Conservation (phyloP, 441 rosid genomes). For the Pelargonium fulgidum region DNA sequence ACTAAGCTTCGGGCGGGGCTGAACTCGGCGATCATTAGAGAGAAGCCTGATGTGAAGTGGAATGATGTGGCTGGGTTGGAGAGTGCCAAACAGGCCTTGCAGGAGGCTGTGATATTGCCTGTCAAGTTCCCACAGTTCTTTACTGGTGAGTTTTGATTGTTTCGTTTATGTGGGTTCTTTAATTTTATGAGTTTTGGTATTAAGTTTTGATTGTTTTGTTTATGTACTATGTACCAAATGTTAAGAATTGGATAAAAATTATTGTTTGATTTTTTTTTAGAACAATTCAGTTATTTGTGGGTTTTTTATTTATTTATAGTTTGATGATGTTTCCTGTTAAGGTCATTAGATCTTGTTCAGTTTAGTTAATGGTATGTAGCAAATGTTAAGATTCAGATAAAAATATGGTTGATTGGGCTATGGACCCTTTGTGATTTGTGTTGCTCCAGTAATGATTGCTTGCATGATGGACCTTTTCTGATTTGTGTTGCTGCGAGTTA, state of each 20-base stretch:
- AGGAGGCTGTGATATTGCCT: slow-evolving; percentile 91
- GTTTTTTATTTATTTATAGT: neutral
- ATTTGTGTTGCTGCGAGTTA: neutral
- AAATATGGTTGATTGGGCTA: too few relatives aligned
- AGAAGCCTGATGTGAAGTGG: slow-evolving; percentile 78
- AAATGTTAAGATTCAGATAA: neutral
- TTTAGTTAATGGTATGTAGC: too few relatives aligned
- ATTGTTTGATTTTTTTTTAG: neutral
- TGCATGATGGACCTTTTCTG: neutral
- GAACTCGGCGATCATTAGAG: slow-evolving; percentile 77
- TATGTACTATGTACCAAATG: neutral
- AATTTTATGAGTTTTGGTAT: neutral
- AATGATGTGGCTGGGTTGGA: slow-evolving; percentile 69
- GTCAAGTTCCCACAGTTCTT: slow-evolving; percentile 90
- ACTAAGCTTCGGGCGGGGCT: slow-evolving; percentile 72
- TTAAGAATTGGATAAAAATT: neutral
- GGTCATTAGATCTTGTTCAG: too few relatives aligned
- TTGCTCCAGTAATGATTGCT: neutral
- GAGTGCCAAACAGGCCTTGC: slow-evolving; percentile 78
- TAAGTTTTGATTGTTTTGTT: neutral
- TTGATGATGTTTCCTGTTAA: neutral
- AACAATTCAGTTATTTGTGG: too few relatives aligned
- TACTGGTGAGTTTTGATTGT: slow-evolving; percentile 40
- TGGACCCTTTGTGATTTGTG: too few relatives aligned
- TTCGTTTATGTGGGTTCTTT: neutral